Percentiles rank a stretch among this genome's conserved stretches.
phyloP scores from a whole-genome alignment of 768 basidiomycete species.

The Agaricus bisporus region DNA sequence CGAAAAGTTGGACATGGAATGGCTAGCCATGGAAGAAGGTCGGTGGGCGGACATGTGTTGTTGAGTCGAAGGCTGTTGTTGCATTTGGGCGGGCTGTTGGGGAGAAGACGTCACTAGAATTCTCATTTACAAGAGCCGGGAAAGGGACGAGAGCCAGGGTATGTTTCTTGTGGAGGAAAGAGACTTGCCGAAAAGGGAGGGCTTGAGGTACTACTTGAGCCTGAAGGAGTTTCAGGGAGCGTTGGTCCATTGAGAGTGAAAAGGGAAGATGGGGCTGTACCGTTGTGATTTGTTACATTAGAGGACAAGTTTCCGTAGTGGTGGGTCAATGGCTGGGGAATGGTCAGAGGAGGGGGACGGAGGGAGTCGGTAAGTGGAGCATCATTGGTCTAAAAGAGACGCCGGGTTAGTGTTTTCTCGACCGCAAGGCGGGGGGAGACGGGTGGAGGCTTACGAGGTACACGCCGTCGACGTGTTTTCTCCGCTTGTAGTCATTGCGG shows the following conservation, averaged over 20 bases:
- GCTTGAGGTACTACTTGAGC: conserved; percentile 67
- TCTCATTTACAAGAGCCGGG: conserved; percentile 21
- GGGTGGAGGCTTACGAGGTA: conserved; percentile 38
- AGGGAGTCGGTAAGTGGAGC: conserved; percentile 32
- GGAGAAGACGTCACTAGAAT: conserved; percentile 52
- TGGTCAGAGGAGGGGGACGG: conserved; percentile 53
- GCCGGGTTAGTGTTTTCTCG: neutral
- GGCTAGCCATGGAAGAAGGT: conserved; percentile 11
- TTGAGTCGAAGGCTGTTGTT: conserved; percentile 41
- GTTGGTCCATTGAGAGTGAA: conserved; percentile 50
- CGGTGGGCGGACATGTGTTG: conserved; percentile 14
- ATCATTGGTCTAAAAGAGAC: conserved; percentile 33
- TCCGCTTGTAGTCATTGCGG: conserved; percentile 51
- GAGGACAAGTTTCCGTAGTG: conserved; percentile 39
- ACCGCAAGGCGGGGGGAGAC: too few relatives aligned
- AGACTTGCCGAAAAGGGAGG: conserved; percentile 77
- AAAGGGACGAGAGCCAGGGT: conserved; percentile 23
- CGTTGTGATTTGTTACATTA: conserved; percentile 26
- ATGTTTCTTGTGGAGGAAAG: conserved; percentile 13
- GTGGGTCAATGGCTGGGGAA: conserved; percentile 51
- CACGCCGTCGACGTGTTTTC: conserved; percentile 49
- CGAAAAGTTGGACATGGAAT: conserved; percentile 6
- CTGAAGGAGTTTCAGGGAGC: conserved; percentile 68
- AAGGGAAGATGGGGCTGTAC: conserved; percentile 36
- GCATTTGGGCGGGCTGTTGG: conserved; percentile 65